A percentile compares a stretch with the other conserved stretches of the same genome.
phyloP scores from a whole-genome alignment of 305 asterid species.

The Rubia occidens region DNA sequence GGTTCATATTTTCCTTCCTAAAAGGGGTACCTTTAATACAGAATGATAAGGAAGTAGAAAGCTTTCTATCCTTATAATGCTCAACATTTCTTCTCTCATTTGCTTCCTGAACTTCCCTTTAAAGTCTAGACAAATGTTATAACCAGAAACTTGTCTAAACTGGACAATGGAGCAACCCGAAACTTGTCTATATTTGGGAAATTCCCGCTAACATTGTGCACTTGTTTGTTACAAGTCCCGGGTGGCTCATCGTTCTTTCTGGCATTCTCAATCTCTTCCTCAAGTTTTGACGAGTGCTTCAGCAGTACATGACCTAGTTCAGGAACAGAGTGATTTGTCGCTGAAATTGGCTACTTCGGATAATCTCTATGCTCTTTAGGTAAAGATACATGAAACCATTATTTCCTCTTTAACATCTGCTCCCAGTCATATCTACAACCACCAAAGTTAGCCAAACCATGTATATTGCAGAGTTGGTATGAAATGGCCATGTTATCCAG shows the following conservation, averaged over 20 bases:
- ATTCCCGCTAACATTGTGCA: slow-evolving; percentile 5
- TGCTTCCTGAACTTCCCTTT: slow-evolving; percentile 77
- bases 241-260: slow-evolving; percentile 15
- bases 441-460: no score
- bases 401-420: no score
- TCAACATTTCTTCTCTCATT: slow-evolving; percentile 29
- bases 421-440: no score
- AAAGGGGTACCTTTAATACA: background rate
- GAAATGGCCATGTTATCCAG: no score
- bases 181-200: slow-evolving; percentile 15
- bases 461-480: no score
- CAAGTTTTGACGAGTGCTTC: slow-evolving; percentile 50
- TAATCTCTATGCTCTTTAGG: slow-evolving; percentile 6
- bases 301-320: slow-evolving; percentile 44
- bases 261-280: slow-evolving; percentile 52
- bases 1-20: slow-evolving; percentile 48
- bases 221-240: slow-evolving; percentile 24
- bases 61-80: slow-evolving; percentile 6
- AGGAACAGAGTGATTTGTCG: slow-evolving; percentile 18
- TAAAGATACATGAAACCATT: no score
- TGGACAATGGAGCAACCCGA: slow-evolving; percentile 34
- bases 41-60: background rate
- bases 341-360: slow-evolving; percentile 20
- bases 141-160: slow-evolving; percentile 66
- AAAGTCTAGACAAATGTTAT: slow-evolving; percentile 61